These are phyloP conservation scores for Verticillium isaacii DNA, from an alignment of 2,329 filamentous ascomycete species.

Conservation along the genomic window DNA sequence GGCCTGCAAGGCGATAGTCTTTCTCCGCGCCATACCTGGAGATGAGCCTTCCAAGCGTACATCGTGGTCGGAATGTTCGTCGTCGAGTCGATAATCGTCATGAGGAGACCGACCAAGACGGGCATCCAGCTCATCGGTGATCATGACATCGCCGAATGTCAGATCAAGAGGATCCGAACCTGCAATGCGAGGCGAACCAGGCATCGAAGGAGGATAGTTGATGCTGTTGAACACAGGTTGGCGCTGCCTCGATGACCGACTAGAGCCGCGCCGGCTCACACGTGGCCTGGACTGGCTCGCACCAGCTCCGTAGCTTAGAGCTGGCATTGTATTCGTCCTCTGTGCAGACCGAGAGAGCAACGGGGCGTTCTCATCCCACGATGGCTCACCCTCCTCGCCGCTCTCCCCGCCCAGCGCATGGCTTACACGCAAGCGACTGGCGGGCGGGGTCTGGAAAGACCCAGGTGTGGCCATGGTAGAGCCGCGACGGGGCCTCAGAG, in stretches of 20 bases:
- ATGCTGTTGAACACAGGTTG: constrained; percentile 44
- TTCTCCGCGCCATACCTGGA: constrained; percentile 32
- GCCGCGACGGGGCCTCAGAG: constrained; percentile 59
- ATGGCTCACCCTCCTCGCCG: constrained; percentile 40
- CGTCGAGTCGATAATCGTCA: constrained; percentile 20
- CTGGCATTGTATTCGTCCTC: constrained; percentile 17
- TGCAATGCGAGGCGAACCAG: constrained; percentile 53
- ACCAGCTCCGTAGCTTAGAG: constrained; percentile 8
- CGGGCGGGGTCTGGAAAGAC: constrained; percentile 29
- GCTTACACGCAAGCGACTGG: constrained; percentile 11
- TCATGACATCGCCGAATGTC: constrained; percentile 65
- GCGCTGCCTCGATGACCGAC: constrained; percentile 43
- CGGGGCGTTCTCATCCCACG: constrained; percentile 47
- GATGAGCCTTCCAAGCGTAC: constrained; percentile 11
- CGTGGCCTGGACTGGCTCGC: constrained; percentile 12
- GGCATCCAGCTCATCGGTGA: constrained; percentile 57
- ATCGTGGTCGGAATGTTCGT: constrained; percentile 24
- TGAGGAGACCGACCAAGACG: constrained; percentile 23
- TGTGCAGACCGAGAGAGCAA: constrained; percentile 42
- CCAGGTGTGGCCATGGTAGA: constrained; percentile 37
- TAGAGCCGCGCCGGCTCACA: constrained; percentile 42
- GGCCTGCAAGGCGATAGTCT: constrained; percentile 58
- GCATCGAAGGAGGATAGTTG: constrained; percentile 66
- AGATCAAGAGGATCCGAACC: constrained; percentile 45
- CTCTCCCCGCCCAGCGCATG: constrained; percentile 28